Evolutionary conservation across 2,329 filamentous ascomycete genomes (phyloP), one percentile per base, ranked within the genome.

Genomic region (Neofusicoccum sp.): DNA sequence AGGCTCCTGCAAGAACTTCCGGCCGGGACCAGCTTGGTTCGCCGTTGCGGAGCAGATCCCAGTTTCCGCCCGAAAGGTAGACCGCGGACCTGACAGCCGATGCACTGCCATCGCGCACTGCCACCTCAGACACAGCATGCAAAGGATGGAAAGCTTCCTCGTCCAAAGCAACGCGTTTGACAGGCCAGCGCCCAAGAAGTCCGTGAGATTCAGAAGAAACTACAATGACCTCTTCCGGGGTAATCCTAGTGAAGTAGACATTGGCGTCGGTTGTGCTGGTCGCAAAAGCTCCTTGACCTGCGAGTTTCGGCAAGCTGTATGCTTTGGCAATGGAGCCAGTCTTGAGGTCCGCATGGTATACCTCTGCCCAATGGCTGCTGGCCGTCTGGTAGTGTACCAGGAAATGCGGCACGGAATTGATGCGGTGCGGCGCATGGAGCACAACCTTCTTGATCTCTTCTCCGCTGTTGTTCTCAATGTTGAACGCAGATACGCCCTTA

Each of bases 191-290:
- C 12, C 86, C 89, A 33, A 97, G 80, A 40, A 92, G 77, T n/a
- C 83, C 86, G 66, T 93, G 86, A 0, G 91, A 95, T 30, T 81
- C 80, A 0, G 92, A 96, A 1, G 90, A 91, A 5, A 90, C 82
- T 28, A 96, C 80, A 31, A 84, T 80, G 2, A 91, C 81, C 69
- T 96, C 90, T 7, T 89, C 85, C 34, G 86, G 80, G 0, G 90
- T 92, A 63, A 95, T 81, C 62, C 93, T 86, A 2, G 90, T 93
- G 72, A 98, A 96, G 78, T 91, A 97, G 6, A 96, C 88, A 68
- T 95, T 93, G 20, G 89, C 86, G 62, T 88, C 89, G 41, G 85
- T 84, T 2, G 87, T 90, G 75, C 89, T 95, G 0, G 86, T 88
- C 0, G 92, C 89, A 71, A 97, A 91, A 1, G 89, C 86, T 26